Conservation (phyloP, 108 stramenopile genomes). For the Fistulifera solaris region DNA sequence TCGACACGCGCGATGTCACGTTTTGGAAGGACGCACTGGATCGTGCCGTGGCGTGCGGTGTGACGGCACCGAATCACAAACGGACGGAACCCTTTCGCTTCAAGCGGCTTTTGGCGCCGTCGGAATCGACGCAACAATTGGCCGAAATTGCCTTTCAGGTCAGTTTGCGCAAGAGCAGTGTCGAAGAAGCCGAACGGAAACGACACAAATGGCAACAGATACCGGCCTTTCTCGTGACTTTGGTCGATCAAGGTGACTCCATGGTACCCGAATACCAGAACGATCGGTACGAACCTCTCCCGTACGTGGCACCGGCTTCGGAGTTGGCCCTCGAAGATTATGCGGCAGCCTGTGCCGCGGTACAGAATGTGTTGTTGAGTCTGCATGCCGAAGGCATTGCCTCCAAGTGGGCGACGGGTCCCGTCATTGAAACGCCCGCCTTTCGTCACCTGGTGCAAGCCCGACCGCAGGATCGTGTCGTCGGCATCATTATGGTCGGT, state of each 20-base stretch:
- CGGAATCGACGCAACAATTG: conserved; percentile 26
- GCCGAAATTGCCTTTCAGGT: conserved; percentile 59
- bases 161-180: conserved; percentile 9
- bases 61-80: conserved; percentile 58
- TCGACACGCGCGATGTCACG: neutral
- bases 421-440: conserved; percentile 49
- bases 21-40: conserved; percentile 35
- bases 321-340: conserved; percentile 67
- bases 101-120: conserved; percentile 40
- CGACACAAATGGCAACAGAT: conserved; percentile 53
- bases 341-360: conserved; percentile 58
- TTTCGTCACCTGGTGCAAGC: conserved; percentile 54
- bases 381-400: conserved; percentile 60
- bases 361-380: conserved; percentile 57
- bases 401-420: conserved; percentile 67
- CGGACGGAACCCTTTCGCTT: conserved; percentile 60
- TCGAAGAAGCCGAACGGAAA: conserved; percentile 39
- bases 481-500: conserved; percentile 65
- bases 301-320: conserved; percentile 39
- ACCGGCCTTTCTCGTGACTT: conserved; percentile 58
- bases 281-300: conserved; percentile 29
- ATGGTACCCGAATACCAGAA: neutral
- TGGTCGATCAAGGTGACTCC: conserved; percentile 30
- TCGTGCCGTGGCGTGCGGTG: conserved; percentile 51
- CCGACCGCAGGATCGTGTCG: conserved; percentile 43